These are phyloP conservation scores for Lenwebbia sp. DNA, from an alignment of 345 rosid genomes.

Conservation along the genomic window DNA sequence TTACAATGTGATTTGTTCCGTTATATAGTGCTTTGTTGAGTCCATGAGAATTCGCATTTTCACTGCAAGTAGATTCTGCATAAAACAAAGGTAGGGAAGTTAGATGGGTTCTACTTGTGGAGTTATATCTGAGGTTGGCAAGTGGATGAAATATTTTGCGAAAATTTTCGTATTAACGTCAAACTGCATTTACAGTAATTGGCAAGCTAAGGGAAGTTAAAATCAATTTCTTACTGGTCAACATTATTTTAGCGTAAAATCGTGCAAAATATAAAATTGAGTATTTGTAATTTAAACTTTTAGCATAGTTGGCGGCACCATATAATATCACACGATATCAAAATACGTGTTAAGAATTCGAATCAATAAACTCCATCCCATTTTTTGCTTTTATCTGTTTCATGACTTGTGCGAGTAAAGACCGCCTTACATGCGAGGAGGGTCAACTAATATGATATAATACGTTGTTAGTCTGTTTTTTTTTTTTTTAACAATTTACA, in stretches of 20 bases:
- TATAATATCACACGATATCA: neutral
- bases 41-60: neutral
- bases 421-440: neutral
- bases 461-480: neutral
- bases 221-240: neutral
- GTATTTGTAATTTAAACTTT: fast-evolving
- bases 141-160: neutral
- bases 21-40: neutral
- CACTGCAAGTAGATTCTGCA: neutral
- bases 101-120: neutral
- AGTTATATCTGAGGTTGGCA: neutral
- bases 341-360: neutral
- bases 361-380: neutral
- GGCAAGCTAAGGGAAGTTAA: neutral
- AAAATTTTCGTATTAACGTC: neutral
- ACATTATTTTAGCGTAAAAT: neutral
- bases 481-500: neutral
- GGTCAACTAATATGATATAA: neutral
- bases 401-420: too few relatives aligned
- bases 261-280: neutral
- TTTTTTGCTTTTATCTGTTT: neutral
- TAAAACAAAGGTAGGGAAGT: neutral
- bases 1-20: neutral
- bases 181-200: neutral
- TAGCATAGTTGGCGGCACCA: neutral